These are phyloP conservation scores for Fusarium sp. DNA, from an alignment of 2,329 filamentous ascomycete species.

Conservation along the genomic window DNA sequence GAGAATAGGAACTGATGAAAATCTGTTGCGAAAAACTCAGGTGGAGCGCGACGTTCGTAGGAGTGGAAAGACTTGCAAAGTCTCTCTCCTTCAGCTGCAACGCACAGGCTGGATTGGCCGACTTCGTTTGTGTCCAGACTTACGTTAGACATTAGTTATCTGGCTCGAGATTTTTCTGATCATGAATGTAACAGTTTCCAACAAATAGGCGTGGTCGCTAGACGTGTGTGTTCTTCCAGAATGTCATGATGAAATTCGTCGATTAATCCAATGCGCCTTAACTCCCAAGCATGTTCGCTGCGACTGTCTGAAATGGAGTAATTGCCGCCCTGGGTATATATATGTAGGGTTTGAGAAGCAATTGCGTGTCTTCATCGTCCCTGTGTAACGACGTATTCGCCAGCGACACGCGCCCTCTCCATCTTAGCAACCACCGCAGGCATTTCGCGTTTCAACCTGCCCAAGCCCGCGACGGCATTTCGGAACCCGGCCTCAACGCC, in stretches of 20 bases:
- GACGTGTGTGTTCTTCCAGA: neutral
- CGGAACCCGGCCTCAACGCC: constrained; percentile 59
- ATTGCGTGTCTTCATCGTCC: constrained; percentile 40
- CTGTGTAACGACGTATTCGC: constrained; percentile 63
- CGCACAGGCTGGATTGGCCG: constrained; percentile 1
- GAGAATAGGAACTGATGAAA: constrained; percentile 24
- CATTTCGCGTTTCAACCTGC: constrained; percentile 68
- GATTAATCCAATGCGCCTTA: constrained; percentile 24
- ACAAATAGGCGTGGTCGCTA: constrained; percentile 32
- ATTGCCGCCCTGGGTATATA: constrained; percentile 34
- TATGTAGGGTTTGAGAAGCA: constrained; percentile 11
- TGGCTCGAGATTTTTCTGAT: constrained; percentile 28
- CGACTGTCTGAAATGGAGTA: constrained; percentile 4
- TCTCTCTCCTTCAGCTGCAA: constrained; percentile 3
- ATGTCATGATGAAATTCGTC: neutral
- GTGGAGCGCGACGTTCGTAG: constrained; percentile 28
- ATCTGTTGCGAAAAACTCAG: constrained; percentile 23
- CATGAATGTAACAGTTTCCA: constrained; percentile 37
- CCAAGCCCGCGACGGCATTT: constrained; percentile 62
- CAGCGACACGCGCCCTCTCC: constrained; percentile 71
- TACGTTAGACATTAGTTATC: constrained; percentile 26
- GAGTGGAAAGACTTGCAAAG: constrained; percentile 9
- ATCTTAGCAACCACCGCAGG: constrained; percentile 71
- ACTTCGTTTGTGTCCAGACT: constrained; percentile 15
- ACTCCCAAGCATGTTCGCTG: constrained; percentile 17